Evolutionary conservation across 768 basidiomycete species (phyloP), one percentile per base, ranked within the genome.

Genomic region (Tricholomella constricta): DNA sequence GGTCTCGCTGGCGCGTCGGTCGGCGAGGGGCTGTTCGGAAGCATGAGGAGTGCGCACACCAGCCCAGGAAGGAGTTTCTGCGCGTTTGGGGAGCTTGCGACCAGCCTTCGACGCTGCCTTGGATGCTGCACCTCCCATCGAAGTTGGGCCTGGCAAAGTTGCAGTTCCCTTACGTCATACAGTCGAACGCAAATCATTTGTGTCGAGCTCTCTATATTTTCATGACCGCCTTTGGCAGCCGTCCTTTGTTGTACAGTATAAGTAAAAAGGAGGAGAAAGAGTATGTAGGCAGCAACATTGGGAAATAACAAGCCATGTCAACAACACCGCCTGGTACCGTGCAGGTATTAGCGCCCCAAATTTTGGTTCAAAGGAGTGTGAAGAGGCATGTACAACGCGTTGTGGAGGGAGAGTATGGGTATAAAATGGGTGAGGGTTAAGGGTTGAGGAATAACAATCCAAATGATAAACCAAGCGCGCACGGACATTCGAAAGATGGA

Each of bases 51-150:
- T 67, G 26, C 77, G 71, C 10, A 75, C 72, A 22, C 79, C 78
- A 8, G 80, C 72, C 80, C 79, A 79, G n/a, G 75, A 59, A 25
- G 80, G 72, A 6, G 72, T 68, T 50, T 75, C 72, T 32, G 67
- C 54, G 31, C 71, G 71, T 46, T 71, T 82, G 10, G 86, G 83
- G 17, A 88, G 72, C 59, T 70, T 80, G 23, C 84, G 78, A 2
- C 73, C 71, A 53, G 77, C 74, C 69, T 85, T 91, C 6, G 88
- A 90, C 23, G 82, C 62, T 14, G 77, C 75, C 69, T 85, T 91
- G 6, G 88, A 91, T 25, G 83, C 62, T 15, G 76, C 69, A 44
- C 71, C 72, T 10, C 88, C 88, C 88, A 90, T 89, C 38, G 42
- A 50, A 20, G 51, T 43, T 48, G 25, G 10, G 31, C 44, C 17